Conservation (phyloP, 1,284 basidiomycete genomes). For the Sanghuangporus sanghuang region DNA sequence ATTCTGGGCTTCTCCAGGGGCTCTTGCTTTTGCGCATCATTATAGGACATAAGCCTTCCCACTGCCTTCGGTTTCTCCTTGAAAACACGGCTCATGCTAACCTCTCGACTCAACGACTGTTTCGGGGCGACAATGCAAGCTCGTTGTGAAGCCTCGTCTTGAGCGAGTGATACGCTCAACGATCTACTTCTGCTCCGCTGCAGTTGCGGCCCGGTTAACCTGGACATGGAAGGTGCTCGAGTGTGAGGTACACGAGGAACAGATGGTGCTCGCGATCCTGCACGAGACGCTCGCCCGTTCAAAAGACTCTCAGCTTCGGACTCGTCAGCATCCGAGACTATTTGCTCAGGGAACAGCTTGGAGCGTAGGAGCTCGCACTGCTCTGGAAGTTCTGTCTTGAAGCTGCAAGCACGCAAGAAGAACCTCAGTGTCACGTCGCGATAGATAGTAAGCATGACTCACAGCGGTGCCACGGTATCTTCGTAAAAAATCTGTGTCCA, state of each 20-base stretch:
- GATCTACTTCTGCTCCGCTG: conserved; percentile 47
- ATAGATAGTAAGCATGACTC: conserved; percentile 23
- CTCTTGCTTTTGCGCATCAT: neutral
- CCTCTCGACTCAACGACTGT: conserved; percentile 51
- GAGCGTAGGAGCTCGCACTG: conserved; percentile 53
- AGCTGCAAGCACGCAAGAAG: conserved; percentile 35
- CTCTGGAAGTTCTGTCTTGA: conserved; percentile 47
- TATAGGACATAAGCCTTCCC: neutral
- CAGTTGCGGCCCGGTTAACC: neutral
- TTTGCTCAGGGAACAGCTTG: conserved; percentile 61
- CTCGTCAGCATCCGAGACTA: conserved; percentile 46
- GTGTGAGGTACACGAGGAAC: neutral
- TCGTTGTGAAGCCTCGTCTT: conserved; percentile 43
- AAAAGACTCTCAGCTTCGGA: conserved; percentile 19
- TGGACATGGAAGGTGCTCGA: neutral
- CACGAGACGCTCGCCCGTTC: conserved; percentile 5
- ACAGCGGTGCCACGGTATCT: conserved; percentile 59
- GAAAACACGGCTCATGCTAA: conserved; percentile 70
- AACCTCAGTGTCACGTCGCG: neutral
- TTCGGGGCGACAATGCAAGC: conserved; percentile 34
- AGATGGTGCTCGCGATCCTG: conserved; percentile 6
- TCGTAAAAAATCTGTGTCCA: conserved; percentile 71
- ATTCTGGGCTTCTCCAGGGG: neutral
- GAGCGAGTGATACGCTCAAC: conserved; percentile 56
- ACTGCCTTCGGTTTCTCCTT: conserved; percentile 30